Evolutionary conservation across 768 basidiomycete species (phyloP).

Genomic region (Tricholoma flavovirens): DNA sequence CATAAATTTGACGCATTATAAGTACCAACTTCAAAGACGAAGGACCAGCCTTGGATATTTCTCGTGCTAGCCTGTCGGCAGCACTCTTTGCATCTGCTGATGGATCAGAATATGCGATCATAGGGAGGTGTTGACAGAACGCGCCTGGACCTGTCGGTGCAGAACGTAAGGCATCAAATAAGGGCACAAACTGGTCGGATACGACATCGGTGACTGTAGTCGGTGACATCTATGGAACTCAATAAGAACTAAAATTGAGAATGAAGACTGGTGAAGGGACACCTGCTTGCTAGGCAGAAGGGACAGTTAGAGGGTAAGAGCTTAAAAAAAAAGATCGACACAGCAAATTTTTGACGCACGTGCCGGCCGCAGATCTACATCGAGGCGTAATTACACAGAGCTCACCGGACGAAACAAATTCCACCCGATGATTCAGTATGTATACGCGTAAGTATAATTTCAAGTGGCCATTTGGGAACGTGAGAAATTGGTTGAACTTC

Average conservation of each 20-base stretch:
- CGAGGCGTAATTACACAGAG: too few species aligned
- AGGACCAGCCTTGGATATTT: slow-evolving; percentile 58
- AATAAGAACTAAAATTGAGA: slow-evolving; percentile 1
- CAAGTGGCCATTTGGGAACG: too few species aligned
- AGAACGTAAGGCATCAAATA: slow-evolving; percentile 46
- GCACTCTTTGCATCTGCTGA: slow-evolving; percentile 77
- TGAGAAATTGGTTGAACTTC: too few species aligned
- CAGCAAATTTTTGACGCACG: neutral
- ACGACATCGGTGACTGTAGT: slow-evolving; percentile 41
- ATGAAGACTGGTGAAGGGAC: neutral
- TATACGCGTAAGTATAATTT: too few species aligned
- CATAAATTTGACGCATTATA: neutral
- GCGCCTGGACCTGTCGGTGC: slow-evolving; percentile 61
- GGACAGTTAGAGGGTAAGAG: neutral
- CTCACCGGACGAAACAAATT: too few species aligned
- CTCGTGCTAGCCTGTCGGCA: slow-evolving; percentile 72
- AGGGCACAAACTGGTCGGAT: slow-evolving; percentile 37
- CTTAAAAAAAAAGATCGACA: neutral
- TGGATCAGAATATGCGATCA: slow-evolving; percentile 7
- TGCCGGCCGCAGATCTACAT: too few species aligned
- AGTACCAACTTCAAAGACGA: slow-evolving; percentile 51
- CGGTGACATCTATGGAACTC: slow-evolving; percentile 41
- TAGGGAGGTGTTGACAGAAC: slow-evolving; percentile 8
- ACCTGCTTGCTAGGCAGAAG: neutral
- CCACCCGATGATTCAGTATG: too few species aligned